Base-by-base conservation (phyloP, 306 rosid species). In the Myrica gale region DNA sequence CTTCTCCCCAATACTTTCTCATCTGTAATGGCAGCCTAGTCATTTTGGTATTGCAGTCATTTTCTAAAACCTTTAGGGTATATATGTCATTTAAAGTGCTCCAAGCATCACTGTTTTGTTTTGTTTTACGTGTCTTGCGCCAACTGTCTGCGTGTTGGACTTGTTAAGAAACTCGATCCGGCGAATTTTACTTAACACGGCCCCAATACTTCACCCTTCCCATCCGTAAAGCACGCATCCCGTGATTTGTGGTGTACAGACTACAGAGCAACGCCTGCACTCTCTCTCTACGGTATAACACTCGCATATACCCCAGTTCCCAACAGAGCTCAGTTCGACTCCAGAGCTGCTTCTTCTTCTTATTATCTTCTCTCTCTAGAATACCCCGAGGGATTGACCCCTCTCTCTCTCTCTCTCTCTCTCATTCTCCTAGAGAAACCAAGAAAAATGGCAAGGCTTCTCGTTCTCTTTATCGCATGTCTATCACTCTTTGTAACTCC, bases 221-320 rank as follows among this genome's bases (percentile, higher is more conserved):
- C 7, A 3, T 20, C 76, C 23, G 42, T 10, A 7, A 9, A 51
- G 51, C 78, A 61, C 78, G 70, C 71, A 37, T 60, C 78, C 85
- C 87, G 82, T 86, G 85, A 86, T 80, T 80, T 74, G 57, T 50
- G 89, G 75, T 55, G 19, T 52, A 52, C 7, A 15, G 26, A 41
- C 16, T 52, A 52, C 7, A 15, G 26, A 41, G 7, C 6, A 44
- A 16, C 50, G 48, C 16, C 13, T 41, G 19, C 5, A 5, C 44
- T 1, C 53, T 11, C 73, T 6, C 4, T n/a, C 51, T 15, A 7
- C 32, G 12, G 66, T 69, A 57, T 65, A 58, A 79, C 57, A 54
- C 44, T 48, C 57, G 50, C 37, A 54, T 46, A 47, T 5, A 8
- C 16, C 15, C 19, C 26, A 23, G 2, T 42, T 0, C 32, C 23